Evolutionary conservation across 768 basidiomycete species (phyloP), one percentile per base, ranked within the genome.

Genomic region (Boletales sp.): DNA sequence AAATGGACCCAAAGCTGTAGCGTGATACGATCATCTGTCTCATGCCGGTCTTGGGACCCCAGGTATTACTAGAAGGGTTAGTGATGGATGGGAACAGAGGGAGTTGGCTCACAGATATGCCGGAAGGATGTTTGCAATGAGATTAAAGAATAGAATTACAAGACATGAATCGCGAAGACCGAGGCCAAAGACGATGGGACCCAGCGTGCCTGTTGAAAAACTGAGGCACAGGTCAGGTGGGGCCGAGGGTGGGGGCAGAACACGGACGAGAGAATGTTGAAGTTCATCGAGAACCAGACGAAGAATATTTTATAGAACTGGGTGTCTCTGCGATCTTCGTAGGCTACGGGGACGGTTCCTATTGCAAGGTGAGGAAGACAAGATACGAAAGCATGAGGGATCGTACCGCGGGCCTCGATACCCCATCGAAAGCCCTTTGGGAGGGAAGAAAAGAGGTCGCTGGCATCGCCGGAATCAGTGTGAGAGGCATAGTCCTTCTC

Each of bases 11-110:
- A 56, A 81, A 80, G 48, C 69, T 77, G 61, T 81, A 84, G 21
- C 81, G 69, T 3, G 90, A 83, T 39, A 81, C 78, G 19, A 89
- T 81, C 87, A 94, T 90, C 58, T 92, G 86, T 17, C 90, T 78
- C 60, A 86, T 78, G 11, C 93, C 93, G 1, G 87, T 71, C 62
- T 82, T 84, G 0, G 90, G 87, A 11, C 90, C 88, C 69, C 87
- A 89, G 4, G 83, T 81, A n/a, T 80, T 68, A 51, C 78, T 80
- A 44, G 11, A 19, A 2, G 11, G 17, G 18, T 67, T 3, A 31
- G 12, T 1, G 2, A 8, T 12, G 28, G 12, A 11, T 2, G 15
- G 14, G 30, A 28, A 41, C 17, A 38, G 17, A 37, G 46, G 21
- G 19, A 17, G 43, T 42, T 79, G 43, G 42, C 80, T 55, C 57